A percentile compares a stretch with the other conserved stretches of the same genome.
Conservation (phyloP, 1,139 yeast species). For the Trichomonascaceae sp. region DNA sequence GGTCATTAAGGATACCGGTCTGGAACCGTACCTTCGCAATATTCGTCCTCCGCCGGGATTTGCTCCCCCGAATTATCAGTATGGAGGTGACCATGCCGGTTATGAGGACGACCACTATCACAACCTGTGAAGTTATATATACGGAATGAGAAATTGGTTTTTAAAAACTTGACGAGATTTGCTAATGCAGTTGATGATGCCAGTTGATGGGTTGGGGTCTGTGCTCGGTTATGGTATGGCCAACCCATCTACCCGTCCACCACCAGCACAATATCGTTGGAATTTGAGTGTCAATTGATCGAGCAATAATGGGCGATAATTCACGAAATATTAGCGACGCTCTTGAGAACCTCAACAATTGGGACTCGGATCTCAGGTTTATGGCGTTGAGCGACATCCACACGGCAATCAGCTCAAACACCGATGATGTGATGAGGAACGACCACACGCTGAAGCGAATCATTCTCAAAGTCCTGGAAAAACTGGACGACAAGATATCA, state of each 20-base stretch:
- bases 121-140: constrained; percentile 2
- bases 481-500: constrained; percentile 50
- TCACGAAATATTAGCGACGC: constrained; percentile 5
- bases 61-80: neutral
- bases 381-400: constrained; percentile 78
- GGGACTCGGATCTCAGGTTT: constrained; percentile 69
- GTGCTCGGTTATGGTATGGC: neutral
- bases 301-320: neutral
- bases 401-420: constrained; percentile 29
- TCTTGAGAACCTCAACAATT: constrained; percentile 12
- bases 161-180: neutral
- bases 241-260: neutral
- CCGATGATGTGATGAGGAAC: constrained; percentile 16
- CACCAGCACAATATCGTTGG: neutral
- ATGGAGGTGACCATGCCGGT: constrained; percentile 1
- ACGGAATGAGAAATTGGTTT: neutral
- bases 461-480: constrained; percentile 36
- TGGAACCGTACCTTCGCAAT: neutral
- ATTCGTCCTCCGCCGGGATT: neutral
- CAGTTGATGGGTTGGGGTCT: neutral
- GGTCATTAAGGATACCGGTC: neutral
- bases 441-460: constrained; percentile 17
- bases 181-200: too few relatives aligned
- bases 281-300: neutral
- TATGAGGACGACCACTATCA: neutral